Base-by-base conservation (phyloP, 2,329 filamentous ascomycete genomes). In the Colletotrichum tofieldiae region DNA sequence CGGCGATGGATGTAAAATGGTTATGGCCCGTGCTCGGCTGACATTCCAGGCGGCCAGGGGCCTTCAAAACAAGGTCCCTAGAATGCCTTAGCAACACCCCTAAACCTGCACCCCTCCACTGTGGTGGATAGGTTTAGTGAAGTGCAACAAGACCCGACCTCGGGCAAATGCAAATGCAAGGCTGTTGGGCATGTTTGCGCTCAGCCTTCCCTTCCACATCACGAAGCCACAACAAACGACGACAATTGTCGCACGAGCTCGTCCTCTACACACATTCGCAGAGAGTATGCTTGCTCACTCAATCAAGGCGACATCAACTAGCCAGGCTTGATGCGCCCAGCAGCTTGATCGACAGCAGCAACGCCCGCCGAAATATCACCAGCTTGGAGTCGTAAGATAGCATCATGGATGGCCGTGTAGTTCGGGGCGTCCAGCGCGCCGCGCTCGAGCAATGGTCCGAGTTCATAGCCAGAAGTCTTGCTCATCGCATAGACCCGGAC, bases 401-500 rank as follows among this genome's bases (percentile, higher is more conserved):
- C 65, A 55, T n/a, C 23, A 75, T 75, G 74, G 73, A 75, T 41
- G 73, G 54, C 37, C 72, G 63, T 58, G 54, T 62, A 26, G 41
- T 74, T 35, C 58, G 54, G 55, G 62, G 65, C 68, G 74, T 78
- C 55, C 76, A 76, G 65, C 72, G 65, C 54, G 67, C 56, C 37
- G 65, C 82, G 3, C 72, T 81, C 37, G 73, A 76, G 37, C 83
- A 86, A 74, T 89, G 90, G 90, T 73, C 80, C 55, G 79, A 80
- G 20, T 90, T 91, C 75, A 79, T 91, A 52, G 77, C 82, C 45
- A 83, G 80, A 69, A 89, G 88, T 78, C 82, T 90, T 54, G 78
- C 80, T 39, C 78, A 82, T 55, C 88, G 90, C 41, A 85, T 91
- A 67, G 86, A 88, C 52, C 78, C 82, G 39, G 85, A 87, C 47